Evolutionary conservation across 495 filamentous ascomycete genomes (phyloP).

Genomic region (Darksidea phi): DNA sequence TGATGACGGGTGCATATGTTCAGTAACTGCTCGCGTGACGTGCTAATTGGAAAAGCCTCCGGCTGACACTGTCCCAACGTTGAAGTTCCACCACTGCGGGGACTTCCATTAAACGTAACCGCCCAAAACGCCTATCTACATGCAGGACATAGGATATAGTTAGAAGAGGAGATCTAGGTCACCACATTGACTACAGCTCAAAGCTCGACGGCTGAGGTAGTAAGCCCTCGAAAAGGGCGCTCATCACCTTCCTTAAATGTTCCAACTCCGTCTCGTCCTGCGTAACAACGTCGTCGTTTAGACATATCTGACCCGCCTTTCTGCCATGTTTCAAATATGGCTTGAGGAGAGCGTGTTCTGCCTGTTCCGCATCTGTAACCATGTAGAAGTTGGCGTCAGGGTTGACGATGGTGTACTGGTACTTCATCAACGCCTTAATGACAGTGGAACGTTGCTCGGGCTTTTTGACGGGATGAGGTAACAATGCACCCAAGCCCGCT

Average conservation of each 20-base stretch:
- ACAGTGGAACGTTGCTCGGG: conserved; percentile 39
- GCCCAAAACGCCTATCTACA: background rate
- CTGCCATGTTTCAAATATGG: conserved; percentile 40
- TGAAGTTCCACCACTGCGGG: background rate
- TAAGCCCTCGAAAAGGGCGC: conserved; percentile 24
- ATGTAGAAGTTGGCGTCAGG: conserved; percentile 49
- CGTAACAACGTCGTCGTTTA: conserved; percentile 46
- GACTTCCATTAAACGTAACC: background rate
- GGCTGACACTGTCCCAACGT: too few species aligned
- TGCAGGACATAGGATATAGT: background rate
- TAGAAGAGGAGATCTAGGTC: background rate
- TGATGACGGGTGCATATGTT: background rate
- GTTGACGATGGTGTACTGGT: conserved; percentile 46
- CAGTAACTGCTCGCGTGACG: background rate
- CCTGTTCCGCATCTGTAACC: conserved; percentile 50
- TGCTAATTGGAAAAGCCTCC: too few species aligned
- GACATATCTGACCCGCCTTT: conserved; percentile 44
- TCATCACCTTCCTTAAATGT: conserved; percentile 26
- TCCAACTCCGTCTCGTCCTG: conserved; percentile 23
- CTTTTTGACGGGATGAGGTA: conserved; percentile 38
- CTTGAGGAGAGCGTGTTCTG: conserved; percentile 42
- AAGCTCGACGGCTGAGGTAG: conserved; percentile 29
- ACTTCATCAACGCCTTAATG: conserved; percentile 46
- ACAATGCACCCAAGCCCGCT: conserved; percentile 41
- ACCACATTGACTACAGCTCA: conserved; percentile 7